Evolutionary conservation across 306 rosid species (phyloP), one percentile per base, ranked within the genome.

Genomic region (Arachis hypogaea): DNA sequence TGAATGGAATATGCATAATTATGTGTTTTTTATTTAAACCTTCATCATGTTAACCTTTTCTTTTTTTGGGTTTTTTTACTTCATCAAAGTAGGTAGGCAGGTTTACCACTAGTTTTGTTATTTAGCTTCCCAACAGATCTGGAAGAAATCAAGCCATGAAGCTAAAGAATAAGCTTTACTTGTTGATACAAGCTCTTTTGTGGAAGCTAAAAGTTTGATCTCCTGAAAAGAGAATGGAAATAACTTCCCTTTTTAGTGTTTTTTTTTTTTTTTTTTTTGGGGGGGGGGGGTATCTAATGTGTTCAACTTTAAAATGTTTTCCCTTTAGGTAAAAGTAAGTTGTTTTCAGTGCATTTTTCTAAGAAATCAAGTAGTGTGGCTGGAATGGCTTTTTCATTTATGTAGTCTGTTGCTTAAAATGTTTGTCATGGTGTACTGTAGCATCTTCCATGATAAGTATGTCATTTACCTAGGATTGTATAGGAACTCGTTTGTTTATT

Each of bases 151-250:
- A 41, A n/a, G 75, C 76, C 44, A 62, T 28, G 29, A 41, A n/a
- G 70, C 76, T 51, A 46, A 41, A 69, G 11, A 62, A 52, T 50
- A 41, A 9, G 40, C 43, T 28, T 6, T 38, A 9, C n/a, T 51
- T 65, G 73, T 57, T 7, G 57, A 60, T 46, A 45, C 22, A 71
- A 47, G 50, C 43, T 57, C n/a, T 69, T 29, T 40, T 57, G 41
- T 44, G 8, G 9, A 71, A 64, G 42, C 33, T 33, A 33, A 54
- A 16, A 59, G 10, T 58, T 51, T 62, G 44, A 28, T 11, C 43
- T 71, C 12, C 30, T 1, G 28, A 22, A 22, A 22, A 22, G 5
- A 47, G 12, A 59, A 59, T 3, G 46, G 62, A 43, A 71, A 71
- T 2, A 8, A 18, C 9, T 7, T 8, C 6, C 1, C 16, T 6